Evolutionary conservation across 345 rosid species (phyloP).

Genomic region (Acer negundo): DNA sequence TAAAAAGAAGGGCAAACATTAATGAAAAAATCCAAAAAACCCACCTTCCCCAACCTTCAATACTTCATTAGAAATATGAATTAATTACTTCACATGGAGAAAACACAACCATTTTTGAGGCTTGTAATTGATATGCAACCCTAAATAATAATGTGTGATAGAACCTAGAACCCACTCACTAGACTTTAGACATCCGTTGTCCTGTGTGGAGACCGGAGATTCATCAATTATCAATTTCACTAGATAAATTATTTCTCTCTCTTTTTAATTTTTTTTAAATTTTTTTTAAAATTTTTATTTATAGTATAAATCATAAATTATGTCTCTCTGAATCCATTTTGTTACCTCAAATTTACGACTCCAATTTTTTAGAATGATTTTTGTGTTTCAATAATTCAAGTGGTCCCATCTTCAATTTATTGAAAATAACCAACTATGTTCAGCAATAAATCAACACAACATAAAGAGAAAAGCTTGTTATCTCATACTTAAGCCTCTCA

Average conservation of each 20-base stretch:
- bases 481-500: too few species aligned
- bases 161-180: not conserved
- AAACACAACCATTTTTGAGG: constrained; percentile 6
- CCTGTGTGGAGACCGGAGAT: not conserved
- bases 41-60: not conserved
- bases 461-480: too few species aligned
- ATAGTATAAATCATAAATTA: too few species aligned
- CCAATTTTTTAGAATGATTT: not conserved
- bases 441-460: too few species aligned
- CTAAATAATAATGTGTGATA: not conserved
- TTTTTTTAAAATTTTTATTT: too few species aligned
- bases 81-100: not conserved
- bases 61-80: not conserved
- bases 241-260: not conserved
- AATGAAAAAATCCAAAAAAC: not conserved
- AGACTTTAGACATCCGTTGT: too few species aligned
- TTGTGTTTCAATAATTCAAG: not conserved
- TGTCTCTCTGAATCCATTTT: not conserved
- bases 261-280: not conserved
- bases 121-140: not conserved
- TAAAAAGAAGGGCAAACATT: not conserved
- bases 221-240: not conserved
- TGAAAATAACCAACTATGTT: not conserved
- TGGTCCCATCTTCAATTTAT: not conserved
- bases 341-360: not conserved